Percentiles rank a stretch among this genome's conserved stretches.
phyloP scores from a whole-genome alignment of 192 early-diverging fungal species.

The Umbelopsis ramanniana region DNA sequence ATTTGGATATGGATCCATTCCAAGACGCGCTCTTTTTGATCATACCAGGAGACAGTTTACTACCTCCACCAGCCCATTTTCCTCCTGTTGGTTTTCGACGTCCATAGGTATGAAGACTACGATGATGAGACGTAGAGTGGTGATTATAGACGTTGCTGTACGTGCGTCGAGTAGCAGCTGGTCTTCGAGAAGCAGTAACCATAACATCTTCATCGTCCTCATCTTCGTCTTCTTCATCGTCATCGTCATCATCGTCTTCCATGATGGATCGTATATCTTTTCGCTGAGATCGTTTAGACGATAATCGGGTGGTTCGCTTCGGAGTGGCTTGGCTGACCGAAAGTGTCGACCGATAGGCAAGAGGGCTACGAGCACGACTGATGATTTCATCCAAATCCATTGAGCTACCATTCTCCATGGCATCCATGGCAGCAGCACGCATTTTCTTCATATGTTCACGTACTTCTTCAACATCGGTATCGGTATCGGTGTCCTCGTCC shows the following conservation, averaged over 20 bases:
- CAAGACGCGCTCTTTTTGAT: conserved; percentile 29
- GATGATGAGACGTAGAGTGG: neutral
- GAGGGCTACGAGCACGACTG: conserved; percentile 22
- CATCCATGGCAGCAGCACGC: conserved; percentile 42
- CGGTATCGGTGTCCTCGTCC: conserved; percentile 57
- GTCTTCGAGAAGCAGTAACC: neutral
- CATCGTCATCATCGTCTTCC: conserved; percentile 10
- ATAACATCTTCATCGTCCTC: neutral
- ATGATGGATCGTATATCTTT: neutral
- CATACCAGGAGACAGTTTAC: conserved; percentile 21
- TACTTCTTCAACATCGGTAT: conserved; percentile 57
- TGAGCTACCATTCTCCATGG: conserved; percentile 38
- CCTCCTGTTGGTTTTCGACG: conserved; percentile 18
- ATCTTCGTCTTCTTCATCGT: conserved; percentile 1
- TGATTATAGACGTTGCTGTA: neutral
- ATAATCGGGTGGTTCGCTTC: neutral
- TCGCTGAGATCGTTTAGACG: neutral
- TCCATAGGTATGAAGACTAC: neutral
- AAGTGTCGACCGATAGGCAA: conserved; percentile 10
- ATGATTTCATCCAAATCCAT: conserved; percentile 38
- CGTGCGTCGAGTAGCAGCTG: neutral
- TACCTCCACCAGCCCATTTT: conserved; percentile 21
- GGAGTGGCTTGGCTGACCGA: neutral
- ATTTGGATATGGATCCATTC: conserved; percentile 20
- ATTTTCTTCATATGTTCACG: conserved; percentile 52